Evolutionary conservation across 306 rosid genomes (phyloP).

Genomic region (Sicyos baderoa): DNA sequence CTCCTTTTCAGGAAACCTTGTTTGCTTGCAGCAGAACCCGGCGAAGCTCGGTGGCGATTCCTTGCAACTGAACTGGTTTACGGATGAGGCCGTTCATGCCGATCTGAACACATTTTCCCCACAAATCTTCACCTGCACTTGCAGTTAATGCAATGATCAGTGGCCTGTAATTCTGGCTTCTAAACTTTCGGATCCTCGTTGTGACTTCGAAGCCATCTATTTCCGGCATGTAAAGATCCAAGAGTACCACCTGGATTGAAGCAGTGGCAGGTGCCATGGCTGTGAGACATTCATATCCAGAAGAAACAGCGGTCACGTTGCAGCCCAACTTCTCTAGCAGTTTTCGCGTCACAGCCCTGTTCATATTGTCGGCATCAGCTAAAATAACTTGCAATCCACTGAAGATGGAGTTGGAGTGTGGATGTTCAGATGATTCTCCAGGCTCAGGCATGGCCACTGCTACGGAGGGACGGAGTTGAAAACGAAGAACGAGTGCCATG

Average conservation of each 20-base stretch:
- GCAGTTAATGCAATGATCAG: conserved; percentile 66
- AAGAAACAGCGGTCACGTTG: conserved; percentile 55
- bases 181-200: conserved; percentile 52
- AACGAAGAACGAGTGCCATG: conserved; percentile 82
- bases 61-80: conserved; percentile 76
- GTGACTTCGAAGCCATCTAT: conserved; percentile 86
- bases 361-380: conserved; percentile 73
- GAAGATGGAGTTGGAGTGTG: conserved; percentile 58
- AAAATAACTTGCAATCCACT: conserved; percentile 64
- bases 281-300: conserved; percentile 88
- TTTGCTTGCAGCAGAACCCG: conserved; percentile 66
- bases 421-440: conserved; percentile 58
- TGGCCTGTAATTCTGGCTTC: conserved; percentile 69
- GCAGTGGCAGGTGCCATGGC: conserved; percentile 52
- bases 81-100: conserved; percentile 78
- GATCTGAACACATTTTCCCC: conserved; percentile 70
- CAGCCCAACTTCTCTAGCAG: conserved; percentile 91
- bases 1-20: conserved; percentile 29
- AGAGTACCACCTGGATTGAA: conserved; percentile 54
- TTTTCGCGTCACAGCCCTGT: conserved; percentile 75
- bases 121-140: conserved; percentile 60
- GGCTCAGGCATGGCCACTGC: conserved; percentile 70
- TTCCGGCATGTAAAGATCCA: conserved; percentile 81
- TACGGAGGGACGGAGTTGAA: conserved; percentile 65
- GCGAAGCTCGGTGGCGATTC: conserved; percentile 67